These are phyloP conservation scores for Lojkania enalia DNA, from an alignment of 2,329 filamentous ascomycete species.

Conservation along the genomic window DNA sequence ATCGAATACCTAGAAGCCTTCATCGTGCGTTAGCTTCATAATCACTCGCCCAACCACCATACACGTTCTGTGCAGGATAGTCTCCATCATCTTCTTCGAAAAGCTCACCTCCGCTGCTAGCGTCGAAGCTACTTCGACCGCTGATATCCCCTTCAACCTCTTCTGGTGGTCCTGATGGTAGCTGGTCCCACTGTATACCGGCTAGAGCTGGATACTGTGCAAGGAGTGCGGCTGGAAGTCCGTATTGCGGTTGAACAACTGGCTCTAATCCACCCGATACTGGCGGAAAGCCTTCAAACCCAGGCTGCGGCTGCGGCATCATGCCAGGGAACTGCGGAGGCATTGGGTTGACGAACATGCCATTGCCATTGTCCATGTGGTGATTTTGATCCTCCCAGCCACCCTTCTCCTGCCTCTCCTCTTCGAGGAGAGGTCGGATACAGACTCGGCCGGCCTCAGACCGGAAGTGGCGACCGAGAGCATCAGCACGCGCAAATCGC, in stretches of 20 bases:
- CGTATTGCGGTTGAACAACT: conserved; percentile 41
- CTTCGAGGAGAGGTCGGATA: conserved; percentile 95
- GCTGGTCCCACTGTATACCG: conserved; percentile 80
- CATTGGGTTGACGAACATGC: conserved; percentile 38
- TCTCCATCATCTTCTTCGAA: conserved; percentile 73
- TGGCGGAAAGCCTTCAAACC: conserved; percentile 37
- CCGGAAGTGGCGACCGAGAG: conserved; percentile 89
- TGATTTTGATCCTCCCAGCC: conserved; percentile 60
- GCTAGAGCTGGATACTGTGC: conserved; percentile 94
- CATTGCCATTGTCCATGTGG: conserved; percentile 60
- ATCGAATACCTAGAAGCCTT: not conserved
- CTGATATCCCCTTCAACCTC: conserved; percentile 66
- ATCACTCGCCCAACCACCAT: conserved; percentile 42
- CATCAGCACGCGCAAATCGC: conserved; percentile 92
- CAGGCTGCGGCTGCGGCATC: conserved; percentile 37
- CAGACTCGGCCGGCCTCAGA: conserved; percentile 94
- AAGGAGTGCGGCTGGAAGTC: conserved; percentile 82
- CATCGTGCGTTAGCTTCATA: conserved; percentile 29
- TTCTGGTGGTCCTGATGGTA: conserved; percentile 64
- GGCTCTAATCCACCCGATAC: conserved; percentile 27
- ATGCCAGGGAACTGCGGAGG: conserved; percentile 37
- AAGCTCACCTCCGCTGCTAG: conserved; percentile 67
- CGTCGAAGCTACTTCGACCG: conserved; percentile 78
- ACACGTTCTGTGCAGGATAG: conserved; percentile 28
- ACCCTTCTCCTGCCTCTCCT: conserved; percentile 80